A percentile compares a stretch with the other conserved stretches of the same genome.
phyloP scores from a whole-genome alignment of 2,329 filamentous ascomycete genomes.

The Xylaria hypoxylon region DNA sequence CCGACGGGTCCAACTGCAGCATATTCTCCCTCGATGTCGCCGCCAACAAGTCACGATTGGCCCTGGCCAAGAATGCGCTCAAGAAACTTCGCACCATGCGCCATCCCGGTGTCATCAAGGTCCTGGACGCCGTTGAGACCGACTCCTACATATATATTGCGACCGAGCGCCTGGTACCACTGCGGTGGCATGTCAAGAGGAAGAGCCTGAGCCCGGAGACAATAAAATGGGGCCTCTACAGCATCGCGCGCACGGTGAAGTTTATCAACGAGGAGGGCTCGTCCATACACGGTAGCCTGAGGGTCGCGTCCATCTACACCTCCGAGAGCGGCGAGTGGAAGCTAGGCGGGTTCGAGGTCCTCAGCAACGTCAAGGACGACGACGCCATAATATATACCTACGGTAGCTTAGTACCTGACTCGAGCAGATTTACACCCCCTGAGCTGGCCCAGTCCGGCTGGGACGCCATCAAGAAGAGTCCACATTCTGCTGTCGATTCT shows the following conservation, averaged over 20 bases:
- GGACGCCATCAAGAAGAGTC: slow-evolving; percentile 87
- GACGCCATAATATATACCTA: slow-evolving; percentile 95
- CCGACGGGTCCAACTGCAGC: slow-evolving; percentile 93
- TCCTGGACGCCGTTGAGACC: slow-evolving; percentile 95
- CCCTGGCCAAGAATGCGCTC: slow-evolving; percentile 91
- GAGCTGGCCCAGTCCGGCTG: slow-evolving; percentile 90
- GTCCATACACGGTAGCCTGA: slow-evolving; percentile 89
- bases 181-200: slow-evolving; percentile 90
- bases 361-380: slow-evolving; percentile 96
- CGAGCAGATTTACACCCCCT: slow-evolving; percentile 84
- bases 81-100: slow-evolving; percentile 93
- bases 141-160: slow-evolving; percentile 97
- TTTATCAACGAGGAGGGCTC: slow-evolving; percentile 95
- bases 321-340: slow-evolving; percentile 99
- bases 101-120: slow-evolving; percentile 94
- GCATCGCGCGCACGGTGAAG: slow-evolving; percentile 88
- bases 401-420: slow-evolving; percentile 87
- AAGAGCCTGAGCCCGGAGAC: slow-evolving; percentile 92
- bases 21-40: slow-evolving; percentile 95
- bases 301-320: slow-evolving; percentile 88
- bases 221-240: slow-evolving; percentile 94
- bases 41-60: slow-evolving; percentile 81
- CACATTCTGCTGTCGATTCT: slow-evolving; percentile 84
- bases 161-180: slow-evolving; percentile 86
- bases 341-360: slow-evolving; percentile 88